These are phyloP conservation scores for Larix kaempferi DNA, from an alignment of 75 land plant species.

Conservation along the genomic window DNA sequence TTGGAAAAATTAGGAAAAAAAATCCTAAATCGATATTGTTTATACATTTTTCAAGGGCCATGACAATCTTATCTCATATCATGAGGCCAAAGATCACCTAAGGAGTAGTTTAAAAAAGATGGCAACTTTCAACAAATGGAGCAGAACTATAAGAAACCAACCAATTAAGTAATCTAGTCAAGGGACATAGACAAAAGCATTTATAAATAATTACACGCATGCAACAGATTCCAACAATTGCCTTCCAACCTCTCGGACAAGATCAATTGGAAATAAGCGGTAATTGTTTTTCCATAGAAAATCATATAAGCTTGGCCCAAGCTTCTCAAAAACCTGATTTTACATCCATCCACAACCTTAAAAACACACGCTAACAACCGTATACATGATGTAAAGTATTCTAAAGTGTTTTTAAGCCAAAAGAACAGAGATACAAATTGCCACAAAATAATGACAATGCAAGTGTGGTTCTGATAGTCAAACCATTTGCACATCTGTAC, in stretches of 20 bases:
- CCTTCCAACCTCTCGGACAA: conserved; percentile 84
- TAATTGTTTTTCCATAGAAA: conserved; percentile 73
- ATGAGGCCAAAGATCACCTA: no score
- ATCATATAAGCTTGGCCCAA: conserved; percentile 94
- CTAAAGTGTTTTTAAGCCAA: background rate
- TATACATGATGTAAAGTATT: no score
- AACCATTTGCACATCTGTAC: conserved; percentile 89
- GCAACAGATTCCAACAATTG: conserved; percentile 90
- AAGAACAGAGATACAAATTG: background rate
- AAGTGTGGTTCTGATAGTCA: conserved; percentile 95
- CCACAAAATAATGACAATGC: conserved; percentile 72
- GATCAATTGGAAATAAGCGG: conserved; percentile 74
- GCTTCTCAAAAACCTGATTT: conserved; percentile 92
- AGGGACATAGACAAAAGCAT: background rate
- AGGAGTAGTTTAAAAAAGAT: no score
- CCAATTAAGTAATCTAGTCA: no score
- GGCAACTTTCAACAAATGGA: no score
- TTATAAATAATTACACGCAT: conserved; percentile 57
- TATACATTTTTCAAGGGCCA: no score
- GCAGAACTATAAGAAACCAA: no score
- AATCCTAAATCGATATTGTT: no score
- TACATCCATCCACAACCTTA: background rate
- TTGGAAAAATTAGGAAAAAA: conserved; percentile 2
- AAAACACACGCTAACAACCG: background rate
- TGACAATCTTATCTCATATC: no score